Conservation (phyloP, 169 alveolate species). For the Plasmodium berghei region DNA sequence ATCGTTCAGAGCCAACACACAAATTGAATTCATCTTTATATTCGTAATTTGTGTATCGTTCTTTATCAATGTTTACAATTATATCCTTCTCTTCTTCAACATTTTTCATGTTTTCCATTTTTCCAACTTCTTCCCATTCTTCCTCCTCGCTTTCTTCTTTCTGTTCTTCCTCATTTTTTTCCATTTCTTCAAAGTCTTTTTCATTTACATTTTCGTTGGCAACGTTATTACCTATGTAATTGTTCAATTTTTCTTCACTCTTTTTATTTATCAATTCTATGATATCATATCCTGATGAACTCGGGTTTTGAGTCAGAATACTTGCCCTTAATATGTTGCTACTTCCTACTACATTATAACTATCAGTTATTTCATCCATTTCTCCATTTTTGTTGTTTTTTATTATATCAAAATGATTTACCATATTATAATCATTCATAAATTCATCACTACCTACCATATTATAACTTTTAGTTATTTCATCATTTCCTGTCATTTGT, state of each 20-base stretch:
- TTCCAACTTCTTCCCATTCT: not conserved
- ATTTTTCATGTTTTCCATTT: not conserved
- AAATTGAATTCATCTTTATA: not conserved
- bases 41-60: not conserved
- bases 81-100: not conserved
- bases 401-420: constrained; percentile 1
- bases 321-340: not conserved
- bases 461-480: constrained; percentile 6
- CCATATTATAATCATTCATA: not conserved
- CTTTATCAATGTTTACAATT: not conserved
- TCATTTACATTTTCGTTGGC: not conserved
- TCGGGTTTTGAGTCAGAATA: not conserved
- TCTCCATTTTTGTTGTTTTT: constrained; percentile 3
- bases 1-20: constrained; percentile 16
- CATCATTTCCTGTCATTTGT: constrained; percentile 2
- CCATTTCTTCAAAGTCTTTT: not conserved
- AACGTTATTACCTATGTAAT: constrained; percentile 3
- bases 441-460: constrained; percentile 12
- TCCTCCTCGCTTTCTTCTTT: not conserved
- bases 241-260: constrained; percentile 48
- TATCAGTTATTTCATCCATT: constrained; percentile 1
- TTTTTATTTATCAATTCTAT: constrained; percentile 28
- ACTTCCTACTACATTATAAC: constrained; percentile 9
- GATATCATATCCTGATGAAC: not conserved
- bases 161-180: not conserved